A percentile compares a stretch with the other conserved stretches of the same genome.
Conservation (phyloP, 192 early-diverging fungal genomes). For the Pecoramyces ruminantium region DNA sequence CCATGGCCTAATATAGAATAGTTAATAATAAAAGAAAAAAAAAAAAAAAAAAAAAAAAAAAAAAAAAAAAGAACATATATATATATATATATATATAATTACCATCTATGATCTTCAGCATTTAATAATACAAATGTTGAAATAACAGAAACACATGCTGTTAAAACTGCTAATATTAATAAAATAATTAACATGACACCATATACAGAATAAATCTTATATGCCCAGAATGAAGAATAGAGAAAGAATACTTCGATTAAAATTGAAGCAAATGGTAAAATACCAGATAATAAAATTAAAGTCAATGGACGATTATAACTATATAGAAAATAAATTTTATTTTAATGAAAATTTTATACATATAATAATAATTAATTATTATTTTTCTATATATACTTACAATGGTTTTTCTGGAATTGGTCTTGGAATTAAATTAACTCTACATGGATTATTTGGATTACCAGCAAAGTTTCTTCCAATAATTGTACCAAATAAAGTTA, state of each 20-base stretch:
- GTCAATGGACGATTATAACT: neutral
- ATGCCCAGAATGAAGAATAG: neutral
- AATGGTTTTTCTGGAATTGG: neutral
- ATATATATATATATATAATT: neutral
- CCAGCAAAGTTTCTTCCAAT: constrained; percentile 45
- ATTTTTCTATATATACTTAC: neutral
- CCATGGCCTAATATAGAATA: neutral
- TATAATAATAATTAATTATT: no score
- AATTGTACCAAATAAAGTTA: constrained; percentile 64
- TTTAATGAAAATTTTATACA: no score
- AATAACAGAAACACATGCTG: neutral
- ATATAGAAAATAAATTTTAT: neutral
- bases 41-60: no score
- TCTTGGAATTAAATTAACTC: constrained; percentile 64
- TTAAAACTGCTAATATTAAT: neutral
- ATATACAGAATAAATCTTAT: neutral
- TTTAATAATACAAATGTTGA: neutral
- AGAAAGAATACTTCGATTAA: neutral
- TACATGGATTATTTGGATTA: constrained; percentile 50
- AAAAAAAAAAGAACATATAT: no score
- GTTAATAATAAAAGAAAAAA: no score
- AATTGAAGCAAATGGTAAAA: neutral
- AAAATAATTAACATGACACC: neutral
- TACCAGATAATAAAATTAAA: neutral
- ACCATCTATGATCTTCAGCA: neutral